phyloP scores from a whole-genome alignment of 768 basidiomycete genomes.

The Boletus sensibilis region DNA sequence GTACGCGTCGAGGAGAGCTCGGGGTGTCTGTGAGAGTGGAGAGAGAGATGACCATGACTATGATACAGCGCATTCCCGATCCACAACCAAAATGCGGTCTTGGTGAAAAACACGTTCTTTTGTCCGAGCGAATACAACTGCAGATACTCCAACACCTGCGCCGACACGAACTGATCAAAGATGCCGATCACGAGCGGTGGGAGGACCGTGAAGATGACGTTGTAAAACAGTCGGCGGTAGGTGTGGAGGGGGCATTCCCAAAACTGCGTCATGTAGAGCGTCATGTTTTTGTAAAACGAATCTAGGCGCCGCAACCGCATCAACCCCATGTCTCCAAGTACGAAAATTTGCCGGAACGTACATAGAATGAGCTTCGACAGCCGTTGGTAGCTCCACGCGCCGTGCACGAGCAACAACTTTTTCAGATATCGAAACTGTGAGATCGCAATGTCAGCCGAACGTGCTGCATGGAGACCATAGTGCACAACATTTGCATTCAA shows the following conservation, averaged over 20 bases:
- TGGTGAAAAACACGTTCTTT: constrained; percentile 90
- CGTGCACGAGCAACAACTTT: constrained; percentile 94
- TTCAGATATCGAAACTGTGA: constrained; percentile 96
- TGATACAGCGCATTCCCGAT: constrained; percentile 86
- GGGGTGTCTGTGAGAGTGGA: not conserved
- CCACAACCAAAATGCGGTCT: constrained; percentile 92
- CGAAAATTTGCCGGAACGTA: constrained; percentile 39
- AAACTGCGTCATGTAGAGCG: constrained; percentile 97
- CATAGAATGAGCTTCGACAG: constrained; percentile 95
- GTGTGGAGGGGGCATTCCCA: constrained; percentile 62
- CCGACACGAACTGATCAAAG: constrained; percentile 98
- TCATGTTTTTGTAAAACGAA: constrained; percentile 99
- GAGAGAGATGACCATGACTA: constrained; percentile 40
- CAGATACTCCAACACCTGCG: constrained; percentile 94
- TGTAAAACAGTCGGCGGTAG: constrained; percentile 60
- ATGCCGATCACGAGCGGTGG: constrained; percentile 97
- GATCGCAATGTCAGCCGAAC: constrained; percentile 96
- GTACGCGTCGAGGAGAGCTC: not conserved
- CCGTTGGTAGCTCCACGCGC: constrained; percentile 97
- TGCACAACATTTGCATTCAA: not conserved
- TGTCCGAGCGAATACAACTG: constrained; percentile 95
- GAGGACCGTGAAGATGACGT: constrained; percentile 92
- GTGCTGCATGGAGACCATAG: constrained; percentile 95
- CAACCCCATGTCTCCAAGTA: constrained; percentile 10
- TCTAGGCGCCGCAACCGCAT: constrained; percentile 51